Percentiles rank a stretch among this genome's conserved stretches.
Conservation (phyloP, 2,329 filamentous ascomycete genomes). For the Penicillium sp. region DNA sequence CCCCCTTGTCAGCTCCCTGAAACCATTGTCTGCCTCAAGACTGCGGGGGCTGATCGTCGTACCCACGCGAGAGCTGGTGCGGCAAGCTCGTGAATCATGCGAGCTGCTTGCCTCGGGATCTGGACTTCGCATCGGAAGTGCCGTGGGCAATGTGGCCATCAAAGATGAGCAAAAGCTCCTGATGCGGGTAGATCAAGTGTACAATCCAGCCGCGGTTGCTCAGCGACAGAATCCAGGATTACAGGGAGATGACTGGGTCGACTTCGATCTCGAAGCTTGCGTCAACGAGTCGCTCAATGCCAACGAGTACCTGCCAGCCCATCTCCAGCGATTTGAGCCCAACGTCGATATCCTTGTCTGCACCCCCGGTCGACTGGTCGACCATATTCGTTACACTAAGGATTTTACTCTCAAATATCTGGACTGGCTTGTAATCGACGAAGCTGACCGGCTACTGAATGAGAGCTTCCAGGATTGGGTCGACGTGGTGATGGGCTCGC, state of each 20-base stretch:
- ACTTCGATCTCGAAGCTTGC: slow-evolving; percentile 45
- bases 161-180: slow-evolving; percentile 59
- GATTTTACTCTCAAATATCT: slow-evolving; percentile 75
- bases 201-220: slow-evolving; percentile 60
- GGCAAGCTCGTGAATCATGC: slow-evolving; percentile 74
- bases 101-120: slow-evolving; percentile 69
- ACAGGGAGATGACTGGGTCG: slow-evolving; percentile 45
- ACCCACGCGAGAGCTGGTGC: slow-evolving; percentile 84
- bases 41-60: slow-evolving; percentile 79
- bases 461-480: slow-evolving; percentile 94
- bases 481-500: slow-evolving; percentile 58
- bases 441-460: slow-evolving; percentile 85
- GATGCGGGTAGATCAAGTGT: slow-evolving; percentile 61
- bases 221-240: slow-evolving; percentile 42
- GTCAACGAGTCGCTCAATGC: slow-evolving; percentile 41
- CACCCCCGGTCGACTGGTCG: slow-evolving; percentile 85
- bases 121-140: slow-evolving; percentile 71
- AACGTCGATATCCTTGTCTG: slow-evolving; percentile 85
- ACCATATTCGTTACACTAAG: slow-evolving; percentile 78
- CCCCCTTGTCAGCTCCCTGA: slow-evolving; percentile 74
- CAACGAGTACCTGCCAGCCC: slow-evolving; percentile 50
- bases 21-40: slow-evolving; percentile 58
- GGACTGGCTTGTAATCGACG: slow-evolving; percentile 86
- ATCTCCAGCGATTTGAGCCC: slow-evolving; percentile 62
- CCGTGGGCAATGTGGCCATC: slow-evolving; percentile 75